Evolutionary conservation across 768 basidiomycete genomes (phyloP), one percentile per base, ranked within the genome.

Genomic region (Kwoniella shandongensis): DNA sequence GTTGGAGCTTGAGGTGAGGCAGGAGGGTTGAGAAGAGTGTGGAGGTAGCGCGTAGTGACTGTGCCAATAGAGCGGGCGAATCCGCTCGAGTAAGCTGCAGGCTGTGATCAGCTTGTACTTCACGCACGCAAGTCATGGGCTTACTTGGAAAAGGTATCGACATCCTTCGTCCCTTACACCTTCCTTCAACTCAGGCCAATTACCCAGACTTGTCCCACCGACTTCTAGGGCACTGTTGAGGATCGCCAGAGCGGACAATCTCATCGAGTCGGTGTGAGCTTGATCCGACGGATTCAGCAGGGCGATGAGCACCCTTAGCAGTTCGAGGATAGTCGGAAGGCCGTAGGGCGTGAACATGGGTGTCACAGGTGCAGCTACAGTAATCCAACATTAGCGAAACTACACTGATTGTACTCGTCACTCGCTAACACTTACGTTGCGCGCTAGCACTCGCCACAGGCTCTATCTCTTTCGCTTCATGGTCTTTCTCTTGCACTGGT

Each of bases 251-350:
- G 93, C 89, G 52, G 88, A 86, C 7, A 94, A 81, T 13, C 96
- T 86, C 51, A 93, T 96, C 3, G 92, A 91, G 74, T 98, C 96
- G 2, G 96, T 97, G 73, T 98, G 94, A 51, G 91, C 85, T 63
- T 90, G 88, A 72, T 94, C 91, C 65, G 84, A 88, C 18, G 96
- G 96, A 76, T 98, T 91, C 46, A 99, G 81, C 38, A 99, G 89
- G 66, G 94, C 91, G 70, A 97, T 86, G 53, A 99, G 83, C 30
- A 98, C 96, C 2, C 93, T 87, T 32, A 98, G 81, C 5, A 99
- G 85, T 73, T 97, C 94, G 17, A 91, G 79, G 39, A 96, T 86
- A 12, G 96, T 92, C 2, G 92, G 90, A 30, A 97, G 83, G 12
- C 94, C 94, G 76, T 90, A 94, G 83, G 78, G 72, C 0, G 67